Evolutionary conservation across 2,329 filamentous ascomycete species (phyloP).

Genomic region (Penicillium paneum): DNA sequence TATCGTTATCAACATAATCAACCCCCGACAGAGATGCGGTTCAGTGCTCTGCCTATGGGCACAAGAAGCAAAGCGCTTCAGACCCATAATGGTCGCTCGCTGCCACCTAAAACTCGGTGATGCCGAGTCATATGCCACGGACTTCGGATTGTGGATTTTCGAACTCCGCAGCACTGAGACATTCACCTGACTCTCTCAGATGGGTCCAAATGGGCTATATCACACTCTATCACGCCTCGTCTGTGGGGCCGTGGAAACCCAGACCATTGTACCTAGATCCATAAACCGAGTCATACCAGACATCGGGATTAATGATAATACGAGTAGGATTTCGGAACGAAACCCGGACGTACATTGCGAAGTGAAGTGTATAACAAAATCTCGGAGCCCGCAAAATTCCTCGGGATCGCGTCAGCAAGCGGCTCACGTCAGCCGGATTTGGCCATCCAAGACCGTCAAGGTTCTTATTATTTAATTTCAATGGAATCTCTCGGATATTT

Average conservation of each 20-base stretch:
- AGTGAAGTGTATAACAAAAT: neutral
- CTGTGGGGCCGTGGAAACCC: neutral
- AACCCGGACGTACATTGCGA: neutral
- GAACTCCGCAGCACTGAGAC: neutral
- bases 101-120: neutral
- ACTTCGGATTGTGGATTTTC: neutral
- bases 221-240: neutral
- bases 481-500: neutral
- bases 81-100: neutral
- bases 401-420: conserved; percentile 3
- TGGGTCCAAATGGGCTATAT: neutral
- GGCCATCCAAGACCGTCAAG: neutral
- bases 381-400: neutral
- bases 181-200: neutral
- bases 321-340: conserved; percentile 4
- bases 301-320: conserved; percentile 5
- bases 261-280: neutral
- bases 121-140: neutral
- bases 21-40: neutral
- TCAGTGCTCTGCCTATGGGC: neutral
- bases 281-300: conserved; percentile 1
- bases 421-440: conserved; percentile 7
- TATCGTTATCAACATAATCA: neutral
- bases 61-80: neutral
- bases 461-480: neutral